These are phyloP conservation scores for Dentiscutata heterogama DNA, from an alignment of 371 early-diverging fungal genomes.

Conservation along the genomic window DNA sequence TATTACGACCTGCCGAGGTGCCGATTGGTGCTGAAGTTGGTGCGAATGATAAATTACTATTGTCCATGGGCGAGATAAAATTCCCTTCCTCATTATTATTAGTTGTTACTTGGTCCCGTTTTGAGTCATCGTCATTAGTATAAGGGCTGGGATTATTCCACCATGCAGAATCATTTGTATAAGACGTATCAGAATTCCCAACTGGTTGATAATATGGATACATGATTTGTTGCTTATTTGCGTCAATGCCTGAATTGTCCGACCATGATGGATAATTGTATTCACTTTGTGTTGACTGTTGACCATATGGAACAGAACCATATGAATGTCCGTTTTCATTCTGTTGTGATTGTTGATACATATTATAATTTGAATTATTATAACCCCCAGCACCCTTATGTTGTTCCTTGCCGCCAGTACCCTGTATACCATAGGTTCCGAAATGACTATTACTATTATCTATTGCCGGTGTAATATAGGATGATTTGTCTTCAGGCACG, in stretches of 20 bases:
- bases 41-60: background rate
- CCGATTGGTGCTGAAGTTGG: background rate
- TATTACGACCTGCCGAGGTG: constrained; percentile 11
- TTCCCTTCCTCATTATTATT: constrained; percentile 25
- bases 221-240: constrained; percentile 24
- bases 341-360: background rate
- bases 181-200: constrained; percentile 39
- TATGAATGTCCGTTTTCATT: constrained; percentile 10
- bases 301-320: background rate
- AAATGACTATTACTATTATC: constrained; percentile 12
- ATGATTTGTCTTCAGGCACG: constrained; percentile 13
- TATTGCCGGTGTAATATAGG: background rate
- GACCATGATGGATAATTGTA: background rate
- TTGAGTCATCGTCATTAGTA: background rate
- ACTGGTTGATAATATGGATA: constrained; percentile 45
- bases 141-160: constrained; percentile 18
- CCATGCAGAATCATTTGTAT: constrained; percentile 38
- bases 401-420: background rate
- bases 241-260: constrained; percentile 10
- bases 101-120: constrained; percentile 11
- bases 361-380: background rate
- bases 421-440: constrained; percentile 16
- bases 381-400: background rate
- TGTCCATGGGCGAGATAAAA: constrained; percentile 46
- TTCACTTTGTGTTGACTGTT: background rate